Conservation (phyloP, 1,284 basidiomycete species). For the Afroboletus lepidellus region DNA sequence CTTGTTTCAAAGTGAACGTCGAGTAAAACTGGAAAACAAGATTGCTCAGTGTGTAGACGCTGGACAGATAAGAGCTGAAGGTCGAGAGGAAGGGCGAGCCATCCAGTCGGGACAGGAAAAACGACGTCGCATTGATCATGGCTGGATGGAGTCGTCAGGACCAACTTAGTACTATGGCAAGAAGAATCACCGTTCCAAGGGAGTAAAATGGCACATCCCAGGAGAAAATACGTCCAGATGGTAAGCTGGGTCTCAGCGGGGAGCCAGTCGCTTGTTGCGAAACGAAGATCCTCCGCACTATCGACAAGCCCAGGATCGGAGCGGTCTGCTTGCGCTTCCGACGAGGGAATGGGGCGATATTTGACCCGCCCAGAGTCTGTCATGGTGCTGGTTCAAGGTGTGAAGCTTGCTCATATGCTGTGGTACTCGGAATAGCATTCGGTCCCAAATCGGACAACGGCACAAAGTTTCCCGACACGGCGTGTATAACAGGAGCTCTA, state of each 20-base stretch:
- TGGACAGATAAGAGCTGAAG: constrained; percentile 5
- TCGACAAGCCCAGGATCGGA: not conserved
- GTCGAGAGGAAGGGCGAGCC: constrained; percentile 5
- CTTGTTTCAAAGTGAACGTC: constrained; percentile 7
- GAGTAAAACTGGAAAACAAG: constrained; percentile 5
- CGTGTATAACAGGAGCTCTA: not conserved
- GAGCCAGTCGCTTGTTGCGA: constrained; percentile 2
- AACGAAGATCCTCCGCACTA: not conserved
- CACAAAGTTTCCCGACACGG: not conserved
- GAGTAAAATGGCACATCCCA: constrained; percentile 6
- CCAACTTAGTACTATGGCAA: not conserved
- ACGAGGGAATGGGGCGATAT: constrained; percentile 23
- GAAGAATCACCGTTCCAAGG: constrained; percentile 24
- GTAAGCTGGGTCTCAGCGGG: constrained; percentile 38
- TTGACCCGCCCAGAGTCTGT: constrained; percentile 8
- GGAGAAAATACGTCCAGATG: constrained; percentile 13
- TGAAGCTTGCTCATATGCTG: not conserved
- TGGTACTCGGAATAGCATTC: not conserved
- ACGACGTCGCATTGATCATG: constrained; percentile 1
- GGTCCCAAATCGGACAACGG: constrained; percentile 1
- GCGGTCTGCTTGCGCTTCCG: constrained; percentile 13
- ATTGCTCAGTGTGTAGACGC: constrained; percentile 7
- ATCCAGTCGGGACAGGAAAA: constrained; percentile 4
- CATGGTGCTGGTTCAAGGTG: constrained; percentile 10
- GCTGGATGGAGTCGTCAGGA: not conserved